Evolutionary conservation across 768 basidiomycete species (phyloP), one percentile per base, ranked within the genome.

Genomic region (Rhodosporidiobolus sp.): DNA sequence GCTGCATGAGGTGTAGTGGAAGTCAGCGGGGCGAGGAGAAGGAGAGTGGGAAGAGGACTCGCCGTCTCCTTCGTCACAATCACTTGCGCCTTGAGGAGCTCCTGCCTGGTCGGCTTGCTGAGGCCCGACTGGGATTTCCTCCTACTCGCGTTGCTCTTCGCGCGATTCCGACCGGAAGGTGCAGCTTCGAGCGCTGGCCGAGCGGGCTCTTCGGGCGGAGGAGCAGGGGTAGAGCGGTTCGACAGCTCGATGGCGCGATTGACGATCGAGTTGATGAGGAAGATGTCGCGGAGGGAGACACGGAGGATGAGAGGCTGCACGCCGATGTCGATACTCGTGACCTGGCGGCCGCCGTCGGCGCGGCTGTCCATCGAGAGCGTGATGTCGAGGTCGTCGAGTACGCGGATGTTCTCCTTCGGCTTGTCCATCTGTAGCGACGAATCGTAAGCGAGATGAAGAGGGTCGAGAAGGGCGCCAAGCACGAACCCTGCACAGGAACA

Each of bases 241-340:
- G 91, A 93, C n/a, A 93, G 84, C 67, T 89, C 88, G 48, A 91
- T 82, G 0, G 93, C 96, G 72, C 89, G 92, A 80, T 92, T 92
- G 76, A 91, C 85, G 72, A 95, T 94, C 7, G 87, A 83, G 57
- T 86, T 88, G 75, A 98, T 97, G 74, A 98, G 86, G 75, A 87
- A 87, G 80, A 98, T 91, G 79, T 99, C 96, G 28, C 92, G 87
- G 78, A 94, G 93, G 0, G 95, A 97, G n/a, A 92, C 92, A 34
- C 96, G 87, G 80, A 99, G 89, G 65, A 97, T 86, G 76, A 99
- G 86, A 3, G 94, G 90, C 71, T 91, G 89, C 34, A 87, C 83
- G 26, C 85, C 83, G n/a, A 94, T 79, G 79, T 96, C 94, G 69
- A 97, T 89, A 77, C 85, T 92, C 17, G 89, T 89, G 83, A 88